Percentiles rank a stretch among this genome's conserved stretches.
Evolutionary conservation across 2,329 filamentous ascomycete genomes (phyloP).

Genomic region (Claviceps pazoutovae): DNA sequence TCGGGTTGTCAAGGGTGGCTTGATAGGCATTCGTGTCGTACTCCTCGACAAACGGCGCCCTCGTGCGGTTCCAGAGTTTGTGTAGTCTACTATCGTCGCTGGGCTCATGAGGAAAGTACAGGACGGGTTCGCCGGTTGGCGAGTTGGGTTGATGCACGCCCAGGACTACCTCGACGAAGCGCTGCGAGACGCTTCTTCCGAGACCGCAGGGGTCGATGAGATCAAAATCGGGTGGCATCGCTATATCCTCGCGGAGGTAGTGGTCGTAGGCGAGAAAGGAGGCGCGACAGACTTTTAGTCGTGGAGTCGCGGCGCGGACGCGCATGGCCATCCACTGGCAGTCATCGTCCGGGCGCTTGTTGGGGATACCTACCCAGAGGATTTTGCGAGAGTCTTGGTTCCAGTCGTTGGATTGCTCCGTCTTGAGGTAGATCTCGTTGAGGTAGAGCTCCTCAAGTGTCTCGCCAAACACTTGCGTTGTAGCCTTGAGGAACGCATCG

Average conservation of each 20-base stretch:
- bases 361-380: constrained; percentile 33
- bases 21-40: constrained; percentile 24
- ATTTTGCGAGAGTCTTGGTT: constrained; percentile 20
- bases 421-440: constrained; percentile 31
- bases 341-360: constrained; percentile 22
- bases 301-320: constrained; percentile 21
- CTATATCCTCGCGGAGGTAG: constrained; percentile 20
- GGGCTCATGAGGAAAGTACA: constrained; percentile 19
- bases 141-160: constrained; percentile 25
- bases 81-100: constrained; percentile 14
- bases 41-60: constrained; percentile 16
- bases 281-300: constrained; percentile 28
- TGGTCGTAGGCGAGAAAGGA: constrained; percentile 30
- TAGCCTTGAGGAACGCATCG: constrained; percentile 20
- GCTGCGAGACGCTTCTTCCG: constrained; percentile 26
- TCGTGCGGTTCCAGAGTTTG: constrained; percentile 14
- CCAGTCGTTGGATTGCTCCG: constrained; percentile 20
- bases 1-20: constrained; percentile 23
- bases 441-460: constrained; percentile 31
- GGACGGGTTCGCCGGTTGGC: constrained; percentile 18
- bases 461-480: constrained; percentile 20
- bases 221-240: constrained; percentile 21
- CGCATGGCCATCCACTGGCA: constrained; percentile 29
- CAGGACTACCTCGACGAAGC: constrained; percentile 31
- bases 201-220: constrained; percentile 27